These are phyloP conservation scores for Tephrocybe sp. DNA, from an alignment of 768 basidiomycete species.

Conservation along the genomic window DNA sequence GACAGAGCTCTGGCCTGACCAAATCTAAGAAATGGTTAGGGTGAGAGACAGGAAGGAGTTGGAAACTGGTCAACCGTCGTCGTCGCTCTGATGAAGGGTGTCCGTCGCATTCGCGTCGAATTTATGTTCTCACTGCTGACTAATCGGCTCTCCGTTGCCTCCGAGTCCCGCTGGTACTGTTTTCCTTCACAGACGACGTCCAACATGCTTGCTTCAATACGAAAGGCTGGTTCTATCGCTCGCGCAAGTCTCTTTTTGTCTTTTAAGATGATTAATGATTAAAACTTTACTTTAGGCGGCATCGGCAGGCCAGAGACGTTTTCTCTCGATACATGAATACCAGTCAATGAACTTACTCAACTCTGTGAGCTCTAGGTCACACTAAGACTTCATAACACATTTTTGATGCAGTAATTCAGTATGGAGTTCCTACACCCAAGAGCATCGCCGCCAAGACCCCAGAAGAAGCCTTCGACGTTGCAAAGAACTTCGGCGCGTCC, in stretches of 20 bases:
- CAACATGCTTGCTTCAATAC: conserved; percentile 65
- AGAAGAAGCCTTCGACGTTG: conserved; percentile 86
- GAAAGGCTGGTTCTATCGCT: conserved; percentile 62
- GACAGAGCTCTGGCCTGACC: conserved; percentile 54
- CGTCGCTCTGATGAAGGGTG: conserved; percentile 60
- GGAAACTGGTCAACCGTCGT: conserved; percentile 62
- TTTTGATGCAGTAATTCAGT: conserved; percentile 43
- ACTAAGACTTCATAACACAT: neutral
- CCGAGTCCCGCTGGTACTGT: conserved; percentile 12
- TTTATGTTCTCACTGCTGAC: conserved; percentile 37
- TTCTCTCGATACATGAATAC: conserved; percentile 96
- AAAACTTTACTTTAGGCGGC: conserved; percentile 41
- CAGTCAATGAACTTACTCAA: conserved; percentile 95
- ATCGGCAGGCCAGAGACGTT: conserved; percentile 83
- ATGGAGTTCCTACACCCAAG: conserved; percentile 94
- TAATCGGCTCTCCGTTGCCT: conserved; percentile 27
- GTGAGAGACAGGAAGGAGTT: conserved; percentile 71
- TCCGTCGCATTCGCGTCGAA: conserved; percentile 12
- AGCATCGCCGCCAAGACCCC: conserved; percentile 84
- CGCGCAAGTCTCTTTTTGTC: conserved; percentile 42
- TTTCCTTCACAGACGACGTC: conserved; percentile 21
- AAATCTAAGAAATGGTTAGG: conserved; percentile 30
- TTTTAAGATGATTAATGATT: conserved; percentile 3
- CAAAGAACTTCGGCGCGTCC: conserved; percentile 78
- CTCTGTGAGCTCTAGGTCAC: conserved; percentile 55